Percentiles rank a stretch among this genome's conserved stretches.
phyloP scores from a whole-genome alignment of 495 filamentous ascomycete species.

The Podospora appendiculata region DNA sequence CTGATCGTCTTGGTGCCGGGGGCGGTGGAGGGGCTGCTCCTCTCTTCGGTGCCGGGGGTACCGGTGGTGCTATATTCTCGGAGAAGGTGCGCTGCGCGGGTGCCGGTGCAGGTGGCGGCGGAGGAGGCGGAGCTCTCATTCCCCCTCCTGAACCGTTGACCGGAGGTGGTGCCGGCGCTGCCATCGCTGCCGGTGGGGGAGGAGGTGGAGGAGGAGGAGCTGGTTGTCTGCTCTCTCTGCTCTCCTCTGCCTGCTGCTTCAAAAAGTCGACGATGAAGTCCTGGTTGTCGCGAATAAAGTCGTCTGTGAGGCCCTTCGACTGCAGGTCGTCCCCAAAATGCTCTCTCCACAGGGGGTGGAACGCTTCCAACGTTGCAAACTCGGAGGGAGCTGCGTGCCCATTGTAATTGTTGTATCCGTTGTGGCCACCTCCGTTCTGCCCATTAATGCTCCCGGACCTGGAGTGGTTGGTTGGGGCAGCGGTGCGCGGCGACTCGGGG shows the following conservation, averaged over 20 bases:
- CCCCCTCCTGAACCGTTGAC: constrained; percentile 16
- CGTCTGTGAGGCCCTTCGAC: constrained; percentile 83
- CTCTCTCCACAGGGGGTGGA: constrained; percentile 78
- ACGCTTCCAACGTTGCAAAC: constrained; percentile 66
- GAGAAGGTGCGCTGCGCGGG: too few species aligned
- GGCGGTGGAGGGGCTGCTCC: constrained; percentile 81
- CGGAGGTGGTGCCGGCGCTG: constrained; percentile 20
- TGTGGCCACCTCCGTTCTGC: constrained; percentile 10
- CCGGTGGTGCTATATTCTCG: too few species aligned
- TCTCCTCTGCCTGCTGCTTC: constrained; percentile 64
- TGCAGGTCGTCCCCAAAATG: constrained; percentile 71
- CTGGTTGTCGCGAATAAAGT: constrained; percentile 84
- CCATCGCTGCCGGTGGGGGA: constrained; percentile 22
- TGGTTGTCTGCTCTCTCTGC: constrained; percentile 28
- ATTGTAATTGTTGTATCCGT: constrained; percentile 17
- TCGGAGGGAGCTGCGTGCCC: constrained; percentile 32
- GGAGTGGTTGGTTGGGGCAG: constrained; percentile 43
- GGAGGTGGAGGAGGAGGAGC: constrained; percentile 51
- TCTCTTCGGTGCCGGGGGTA: constrained; percentile 39
- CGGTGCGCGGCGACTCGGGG: constrained; percentile 43
- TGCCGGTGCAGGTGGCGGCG: constrained; percentile 30
- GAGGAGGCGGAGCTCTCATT: constrained; percentile 49
- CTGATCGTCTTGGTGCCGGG: constrained; percentile 61
- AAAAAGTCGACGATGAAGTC: constrained; percentile 94
- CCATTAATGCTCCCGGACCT: constrained; percentile 36